Conservation (phyloP, 441 rosid species). For the Pelargonium myrrhifolium region DNA sequence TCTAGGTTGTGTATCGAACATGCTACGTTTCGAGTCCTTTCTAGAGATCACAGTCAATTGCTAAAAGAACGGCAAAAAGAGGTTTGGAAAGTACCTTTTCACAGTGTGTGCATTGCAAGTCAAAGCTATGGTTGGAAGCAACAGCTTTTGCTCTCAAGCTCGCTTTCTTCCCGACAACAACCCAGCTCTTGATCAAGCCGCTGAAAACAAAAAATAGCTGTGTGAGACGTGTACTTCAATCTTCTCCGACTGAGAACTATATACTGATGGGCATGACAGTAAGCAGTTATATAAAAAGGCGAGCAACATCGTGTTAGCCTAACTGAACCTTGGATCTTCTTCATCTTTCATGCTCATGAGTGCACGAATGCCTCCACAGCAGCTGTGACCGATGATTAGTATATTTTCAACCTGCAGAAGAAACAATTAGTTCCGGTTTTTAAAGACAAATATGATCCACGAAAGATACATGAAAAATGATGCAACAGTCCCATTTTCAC, state of each 20-base stretch:
- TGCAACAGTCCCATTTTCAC: not conserved
- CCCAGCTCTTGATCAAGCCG: slow-evolving; percentile 82
- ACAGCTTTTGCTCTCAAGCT: slow-evolving; percentile 53
- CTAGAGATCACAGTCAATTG: too few species aligned
- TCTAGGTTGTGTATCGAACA: too few species aligned
- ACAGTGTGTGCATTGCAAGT: slow-evolving; percentile 77
- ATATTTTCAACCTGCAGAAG: slow-evolving; percentile 77
- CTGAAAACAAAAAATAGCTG: slow-evolving; percentile 27
- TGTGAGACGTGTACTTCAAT: slow-evolving; percentile 7
- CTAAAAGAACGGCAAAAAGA: too few species aligned
- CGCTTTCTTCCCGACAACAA: slow-evolving; percentile 68
- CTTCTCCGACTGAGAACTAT: not conserved
- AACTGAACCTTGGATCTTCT: slow-evolving; percentile 52
- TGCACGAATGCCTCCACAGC: slow-evolving; percentile 93
- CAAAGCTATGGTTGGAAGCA: slow-evolving; percentile 60
- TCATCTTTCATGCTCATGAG: slow-evolving; percentile 80
- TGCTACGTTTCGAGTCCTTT: too few species aligned
- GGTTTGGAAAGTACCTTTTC: slow-evolving; percentile 56
- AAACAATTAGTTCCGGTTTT: not conserved
- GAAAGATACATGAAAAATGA: not conserved
- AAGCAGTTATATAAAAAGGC: not conserved
- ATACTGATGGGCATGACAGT: not conserved
- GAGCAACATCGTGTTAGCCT: not conserved
- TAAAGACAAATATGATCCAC: not conserved
- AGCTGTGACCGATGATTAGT: slow-evolving; percentile 81